These are phyloP conservation scores for Asterionellopsis glacialis DNA, from an alignment of 108 stramenopile species.

Conservation along the genomic window DNA sequence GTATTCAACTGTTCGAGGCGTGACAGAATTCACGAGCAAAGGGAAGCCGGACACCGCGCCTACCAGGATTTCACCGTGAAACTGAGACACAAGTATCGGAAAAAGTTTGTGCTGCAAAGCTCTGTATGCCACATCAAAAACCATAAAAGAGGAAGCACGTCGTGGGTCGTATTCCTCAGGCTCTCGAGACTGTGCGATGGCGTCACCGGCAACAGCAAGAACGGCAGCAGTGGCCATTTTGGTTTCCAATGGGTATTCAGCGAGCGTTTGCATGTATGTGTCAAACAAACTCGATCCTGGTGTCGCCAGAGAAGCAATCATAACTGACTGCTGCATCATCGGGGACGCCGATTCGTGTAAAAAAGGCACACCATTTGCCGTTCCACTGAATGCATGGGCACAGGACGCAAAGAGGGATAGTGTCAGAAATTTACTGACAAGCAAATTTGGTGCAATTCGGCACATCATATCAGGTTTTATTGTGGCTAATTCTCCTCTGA, in stretches of 20 bases:
- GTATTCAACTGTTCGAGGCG: constrained; percentile 2
- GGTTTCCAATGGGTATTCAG: constrained; percentile 10
- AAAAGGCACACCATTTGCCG: too few relatives aligned
- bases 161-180: constrained; percentile 27
- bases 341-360: too few relatives aligned
- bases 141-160: constrained; percentile 39
- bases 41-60: background rate
- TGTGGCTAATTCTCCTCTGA: too few relatives aligned
- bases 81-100: constrained; percentile 24
- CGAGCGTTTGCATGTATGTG: background rate
- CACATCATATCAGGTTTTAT: too few relatives aligned
- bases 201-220: constrained; percentile 41
- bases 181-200: constrained; percentile 30
- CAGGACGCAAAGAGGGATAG: too few relatives aligned
- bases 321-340: too few relatives aligned
- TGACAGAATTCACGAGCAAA: background rate
- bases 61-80: constrained; percentile 31
- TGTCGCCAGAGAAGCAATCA: too few relatives aligned
- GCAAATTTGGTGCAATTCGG: too few relatives aligned
- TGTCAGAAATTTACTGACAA: too few relatives aligned
- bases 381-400: too few relatives aligned
- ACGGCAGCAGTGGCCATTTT: constrained; percentile 14
- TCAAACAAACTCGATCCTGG: background rate
- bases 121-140: constrained; percentile 48
- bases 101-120: constrained; percentile 36